Evolutionary conservation across 177 flowering plant species (phyloP).

Genomic region (Vitis hybrid): DNA sequence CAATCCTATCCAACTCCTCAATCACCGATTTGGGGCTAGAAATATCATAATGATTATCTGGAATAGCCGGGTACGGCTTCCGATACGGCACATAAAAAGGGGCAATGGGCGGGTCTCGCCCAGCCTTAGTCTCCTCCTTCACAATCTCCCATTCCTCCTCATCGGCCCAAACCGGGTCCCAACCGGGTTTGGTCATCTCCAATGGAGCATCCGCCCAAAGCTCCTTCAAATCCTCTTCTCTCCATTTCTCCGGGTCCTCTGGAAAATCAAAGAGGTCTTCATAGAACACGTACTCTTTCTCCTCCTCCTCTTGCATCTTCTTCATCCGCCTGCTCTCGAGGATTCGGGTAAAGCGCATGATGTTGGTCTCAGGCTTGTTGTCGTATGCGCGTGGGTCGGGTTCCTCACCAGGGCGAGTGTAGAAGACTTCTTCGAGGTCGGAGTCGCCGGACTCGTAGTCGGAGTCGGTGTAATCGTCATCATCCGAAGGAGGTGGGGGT

Average conservation of each 20-base stretch:
- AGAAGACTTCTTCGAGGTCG: conserved; percentile 11
- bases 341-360: conserved; percentile 21
- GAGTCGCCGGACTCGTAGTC: conserved; percentile 19
- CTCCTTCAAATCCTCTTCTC: conserved; percentile 77
- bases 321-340: conserved; percentile 29
- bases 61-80: conserved; percentile 66
- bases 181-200: conserved; percentile 55
- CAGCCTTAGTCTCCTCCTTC: conserved; percentile 39
- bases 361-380: conserved; percentile 40
- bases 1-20: conserved; percentile 88
- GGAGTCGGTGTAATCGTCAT: conserved; percentile 15
- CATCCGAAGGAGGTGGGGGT: background rate
- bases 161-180: conserved; percentile 88
- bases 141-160: conserved; percentile 68
- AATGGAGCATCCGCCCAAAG: conserved; percentile 78
- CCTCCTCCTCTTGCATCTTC: conserved; percentile 35
- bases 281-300: conserved; percentile 11
- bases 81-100: conserved; percentile 86
- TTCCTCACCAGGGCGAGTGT: conserved; percentile 15
- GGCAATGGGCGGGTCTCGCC: conserved; percentile 64
- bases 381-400: conserved; percentile 24
- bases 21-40: conserved; percentile 55
- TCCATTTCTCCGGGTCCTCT: conserved; percentile 77
- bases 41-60: conserved; percentile 65
- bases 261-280: conserved; percentile 74